Evolutionary conservation across 2,329 filamentous ascomycete species (phyloP).

Genomic region (Xylaria arbuscula): DNA sequence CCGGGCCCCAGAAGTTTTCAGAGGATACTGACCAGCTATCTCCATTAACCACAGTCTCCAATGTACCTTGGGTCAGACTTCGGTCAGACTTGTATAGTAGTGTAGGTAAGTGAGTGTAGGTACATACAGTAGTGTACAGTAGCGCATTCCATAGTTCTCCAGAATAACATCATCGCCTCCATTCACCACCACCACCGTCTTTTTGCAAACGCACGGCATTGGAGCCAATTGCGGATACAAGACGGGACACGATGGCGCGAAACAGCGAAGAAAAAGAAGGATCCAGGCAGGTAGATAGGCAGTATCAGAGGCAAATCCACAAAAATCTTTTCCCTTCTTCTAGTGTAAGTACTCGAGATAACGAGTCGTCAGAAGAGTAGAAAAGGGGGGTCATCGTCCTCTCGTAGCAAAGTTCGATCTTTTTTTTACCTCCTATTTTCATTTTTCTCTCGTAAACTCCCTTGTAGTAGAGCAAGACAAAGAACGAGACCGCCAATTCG

Average conservation of each 20-base stretch:
- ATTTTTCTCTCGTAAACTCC: neutral
- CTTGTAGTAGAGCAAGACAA: neutral
- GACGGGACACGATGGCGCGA: conserved; percentile 23
- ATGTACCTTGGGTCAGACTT: no score
- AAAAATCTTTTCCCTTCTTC: neutral
- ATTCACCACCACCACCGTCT: conserved; percentile 14
- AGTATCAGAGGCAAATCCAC: conserved; percentile 15
- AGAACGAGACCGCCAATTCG: conserved; percentile 3
- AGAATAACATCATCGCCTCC: neutral
- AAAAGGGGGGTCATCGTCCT: conserved; percentile 24
- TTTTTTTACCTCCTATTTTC: neutral
- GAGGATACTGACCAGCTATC: conserved; percentile 36
- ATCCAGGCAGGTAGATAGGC: conserved; percentile 8
- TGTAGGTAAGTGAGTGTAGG: neutral
- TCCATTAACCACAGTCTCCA: neutral
- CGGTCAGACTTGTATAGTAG: neutral
- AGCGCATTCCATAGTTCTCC: neutral
- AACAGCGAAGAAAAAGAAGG: conserved; percentile 12
- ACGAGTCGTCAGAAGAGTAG: neutral
- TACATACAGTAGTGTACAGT: neutral
- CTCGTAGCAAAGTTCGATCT: conserved; percentile 9
- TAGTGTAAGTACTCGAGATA: neutral
- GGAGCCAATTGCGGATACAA: conserved; percentile 26
- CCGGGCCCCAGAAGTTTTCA: conserved; percentile 32
- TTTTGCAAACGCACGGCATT: neutral